Conservation (phyloP, 352 stramenopile species). For the Pythium aristosporum region DNA sequence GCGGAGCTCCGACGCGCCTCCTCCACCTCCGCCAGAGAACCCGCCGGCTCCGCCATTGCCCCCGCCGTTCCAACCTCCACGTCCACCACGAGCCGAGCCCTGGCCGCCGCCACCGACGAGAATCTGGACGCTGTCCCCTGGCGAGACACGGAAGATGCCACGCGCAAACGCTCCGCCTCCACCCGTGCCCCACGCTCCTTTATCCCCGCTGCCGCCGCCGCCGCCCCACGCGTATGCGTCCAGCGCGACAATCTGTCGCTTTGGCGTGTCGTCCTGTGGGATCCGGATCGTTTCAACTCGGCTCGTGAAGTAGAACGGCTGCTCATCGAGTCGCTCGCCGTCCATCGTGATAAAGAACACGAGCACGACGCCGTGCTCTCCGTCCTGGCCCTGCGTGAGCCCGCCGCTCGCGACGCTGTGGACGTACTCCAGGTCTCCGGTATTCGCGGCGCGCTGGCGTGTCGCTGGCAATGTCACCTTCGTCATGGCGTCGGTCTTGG, state of each 20-base stretch:
- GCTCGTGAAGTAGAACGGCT: slow-evolving; percentile 44
- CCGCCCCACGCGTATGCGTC: slow-evolving; percentile 78
- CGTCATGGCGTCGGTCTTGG: neutral
- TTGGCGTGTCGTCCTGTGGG: slow-evolving; percentile 21
- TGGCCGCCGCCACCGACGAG: slow-evolving; percentile 58
- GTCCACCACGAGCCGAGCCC: slow-evolving; percentile 24
- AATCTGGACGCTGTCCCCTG: slow-evolving; percentile 50
- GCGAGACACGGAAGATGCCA: slow-evolving; percentile 42
- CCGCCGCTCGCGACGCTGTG: slow-evolving; percentile 53
- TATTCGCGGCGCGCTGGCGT: slow-evolving; percentile 39
- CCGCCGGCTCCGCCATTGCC: slow-evolving; percentile 52
- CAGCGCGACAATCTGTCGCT: slow-evolving; percentile 51
- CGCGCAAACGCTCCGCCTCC: slow-evolving; percentile 73
- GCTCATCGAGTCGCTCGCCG: slow-evolving; percentile 42
- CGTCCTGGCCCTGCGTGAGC: slow-evolving; percentile 25
- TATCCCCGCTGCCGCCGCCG: slow-evolving; percentile 59
- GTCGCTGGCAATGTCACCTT: slow-evolving; percentile 21
- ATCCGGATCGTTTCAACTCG: slow-evolving; percentile 33
- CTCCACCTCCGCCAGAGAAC: slow-evolving; percentile 60
- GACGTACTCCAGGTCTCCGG: slow-evolving; percentile 59
- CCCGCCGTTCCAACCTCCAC: slow-evolving; percentile 70
- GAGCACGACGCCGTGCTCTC: slow-evolving; percentile 51
- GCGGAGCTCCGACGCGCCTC: slow-evolving; percentile 53
- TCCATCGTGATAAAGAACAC: slow-evolving; percentile 55
- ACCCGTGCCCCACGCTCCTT: slow-evolving; percentile 41